These are phyloP conservation scores for Mycena metata DNA, from an alignment of 768 basidiomycete species.

Conservation along the genomic window DNA sequence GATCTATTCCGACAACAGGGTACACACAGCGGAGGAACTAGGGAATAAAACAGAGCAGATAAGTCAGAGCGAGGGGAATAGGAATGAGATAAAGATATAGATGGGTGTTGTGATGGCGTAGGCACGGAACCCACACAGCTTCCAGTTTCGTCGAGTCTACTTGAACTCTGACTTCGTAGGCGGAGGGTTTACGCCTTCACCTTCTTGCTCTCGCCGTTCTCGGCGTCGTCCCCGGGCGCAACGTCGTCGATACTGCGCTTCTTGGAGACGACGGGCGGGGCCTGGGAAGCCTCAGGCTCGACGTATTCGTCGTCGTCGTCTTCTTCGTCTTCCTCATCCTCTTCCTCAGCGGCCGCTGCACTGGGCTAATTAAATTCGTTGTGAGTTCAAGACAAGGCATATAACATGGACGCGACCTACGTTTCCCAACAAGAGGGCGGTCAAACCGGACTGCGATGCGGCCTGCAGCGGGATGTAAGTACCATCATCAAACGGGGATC, in stretches of 20 bases:
- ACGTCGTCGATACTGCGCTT: slow-evolving; percentile 55
- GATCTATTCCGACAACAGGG: slow-evolving; percentile 30
- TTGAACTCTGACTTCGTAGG: slow-evolving; percentile 10
- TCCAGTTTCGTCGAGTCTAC: slow-evolving; percentile 24
- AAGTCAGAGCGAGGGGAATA: slow-evolving; percentile 30
- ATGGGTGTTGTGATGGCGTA: neutral
- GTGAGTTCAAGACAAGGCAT: neutral
- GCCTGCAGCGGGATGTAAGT: slow-evolving; percentile 10
- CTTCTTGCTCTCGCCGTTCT: slow-evolving; percentile 56
- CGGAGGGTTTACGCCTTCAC: slow-evolving; percentile 51
- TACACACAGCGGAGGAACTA: slow-evolving; percentile 22
- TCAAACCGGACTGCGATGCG: slow-evolving; percentile 40
- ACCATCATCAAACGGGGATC: slow-evolving; percentile 10
- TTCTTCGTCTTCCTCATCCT: slow-evolving; percentile 45
- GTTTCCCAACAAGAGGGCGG: slow-evolving; percentile 48
- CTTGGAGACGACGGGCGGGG: slow-evolving; percentile 40
- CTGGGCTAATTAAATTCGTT: slow-evolving; percentile 43
- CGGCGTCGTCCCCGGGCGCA: slow-evolving; percentile 44
- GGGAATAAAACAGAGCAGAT: slow-evolving; percentile 14
- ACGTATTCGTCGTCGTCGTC: slow-evolving; percentile 47
- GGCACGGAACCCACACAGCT: slow-evolving; percentile 27
- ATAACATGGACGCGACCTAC: slow-evolving; percentile 36
- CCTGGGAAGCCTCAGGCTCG: slow-evolving; percentile 30
- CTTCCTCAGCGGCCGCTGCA: slow-evolving; percentile 41
- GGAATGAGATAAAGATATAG: slow-evolving; percentile 37